A percentile compares a stretch with the other conserved stretches of the same genome.
Evolutionary conservation across 2,329 filamentous ascomycete genomes (phyloP).

Genomic region (Conoideocrella luteorostrata): DNA sequence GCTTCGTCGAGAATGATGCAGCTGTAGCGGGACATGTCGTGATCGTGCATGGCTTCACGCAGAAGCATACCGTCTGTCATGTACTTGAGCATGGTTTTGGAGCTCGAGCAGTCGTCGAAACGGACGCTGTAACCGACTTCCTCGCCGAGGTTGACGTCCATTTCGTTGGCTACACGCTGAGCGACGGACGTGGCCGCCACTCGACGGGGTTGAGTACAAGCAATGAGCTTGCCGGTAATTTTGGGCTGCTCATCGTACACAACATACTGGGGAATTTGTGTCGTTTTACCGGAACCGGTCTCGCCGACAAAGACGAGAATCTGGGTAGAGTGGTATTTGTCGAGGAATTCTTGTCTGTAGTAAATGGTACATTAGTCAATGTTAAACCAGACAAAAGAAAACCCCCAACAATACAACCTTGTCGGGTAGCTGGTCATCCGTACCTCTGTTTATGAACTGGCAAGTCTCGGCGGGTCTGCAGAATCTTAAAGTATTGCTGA

Average conservation of each 20-base stretch:
- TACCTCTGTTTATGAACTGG: conserved; percentile 88
- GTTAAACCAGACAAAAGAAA: neutral
- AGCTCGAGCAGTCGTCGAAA: conserved; percentile 90
- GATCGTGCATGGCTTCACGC: conserved; percentile 93
- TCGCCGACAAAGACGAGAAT: conserved; percentile 98
- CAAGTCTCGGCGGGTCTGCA: conserved; percentile 75
- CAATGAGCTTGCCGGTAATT: conserved; percentile 77
- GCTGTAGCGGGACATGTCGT: conserved; percentile 84
- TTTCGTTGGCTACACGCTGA: conserved; percentile 93
- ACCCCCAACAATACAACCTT: too few species aligned
- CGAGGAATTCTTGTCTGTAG: conserved; percentile 76
- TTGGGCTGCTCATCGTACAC: conserved; percentile 95
- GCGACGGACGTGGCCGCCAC: conserved; percentile 98
- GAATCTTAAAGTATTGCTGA: conserved; percentile 80
- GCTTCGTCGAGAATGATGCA: conserved; percentile 98
- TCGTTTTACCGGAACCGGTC: conserved; percentile 98
- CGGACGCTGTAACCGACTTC: conserved; percentile 98
- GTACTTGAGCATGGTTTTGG: conserved; percentile 92
- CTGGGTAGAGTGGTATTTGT: conserved; percentile 87
- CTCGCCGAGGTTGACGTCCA: conserved; percentile 87
- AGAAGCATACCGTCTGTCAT: conserved; percentile 99
- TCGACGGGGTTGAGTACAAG: conserved; percentile 94
- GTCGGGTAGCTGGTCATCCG: too few species aligned
- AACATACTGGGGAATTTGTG: conserved; percentile 97
- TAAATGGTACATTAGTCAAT: neutral